Base-by-base conservation (phyloP, 306 rosid genomes). In the Carpinus viminea region DNA sequence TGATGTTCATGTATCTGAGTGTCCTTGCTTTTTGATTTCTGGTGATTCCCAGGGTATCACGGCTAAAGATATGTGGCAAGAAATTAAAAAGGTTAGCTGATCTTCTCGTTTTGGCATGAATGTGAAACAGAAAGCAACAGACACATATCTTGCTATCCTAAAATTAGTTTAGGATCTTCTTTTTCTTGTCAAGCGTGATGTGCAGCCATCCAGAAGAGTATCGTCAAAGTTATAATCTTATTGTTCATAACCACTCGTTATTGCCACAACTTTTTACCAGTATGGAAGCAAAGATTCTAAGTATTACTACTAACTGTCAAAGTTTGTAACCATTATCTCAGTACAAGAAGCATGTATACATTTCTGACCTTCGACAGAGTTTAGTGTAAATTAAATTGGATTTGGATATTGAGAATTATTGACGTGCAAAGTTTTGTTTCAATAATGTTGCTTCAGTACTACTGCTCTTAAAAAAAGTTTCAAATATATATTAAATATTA, bases 11-110 rank as follows among this genome's bases (percentile, higher is more conserved):
- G 81, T 94, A 68, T 91, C 98, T 69, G 88, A 89, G 76, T 94
- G 96, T 74, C 97, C 97, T 70, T 88, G 90, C 79, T 94, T 94
- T 88, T 90, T 88, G 65, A 86, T 88, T 74, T 87, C 97, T 69
- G 97, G 98, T 68, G 71, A 85, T 79, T 83, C 90, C 78, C 65
- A 81, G 55, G 93, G 95, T 70, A 79, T 94, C 75, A 82, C 93
- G 0, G 98, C 97, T 57, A 85, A 92, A 80, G 95, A 91, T 62
- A 89, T 94, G 95, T 94, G 98, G 98, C 77, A 79, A 78, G 95
- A 91, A 87, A 85, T 94, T 56, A 94, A 94, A 85, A 83, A 88
- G 95, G 98, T 94, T 24, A 70, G 70, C 77, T 71, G 41, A 46
- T 28, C 26, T 18, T 66, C 26, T 8, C 50, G 1, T 38, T 66